Percentiles rank a stretch among this genome's conserved stretches.
These are phyloP conservation scores for Trichoderma simmonsii DNA, from an alignment of 2,329 filamentous ascomycete species.

Conservation along the genomic window DNA sequence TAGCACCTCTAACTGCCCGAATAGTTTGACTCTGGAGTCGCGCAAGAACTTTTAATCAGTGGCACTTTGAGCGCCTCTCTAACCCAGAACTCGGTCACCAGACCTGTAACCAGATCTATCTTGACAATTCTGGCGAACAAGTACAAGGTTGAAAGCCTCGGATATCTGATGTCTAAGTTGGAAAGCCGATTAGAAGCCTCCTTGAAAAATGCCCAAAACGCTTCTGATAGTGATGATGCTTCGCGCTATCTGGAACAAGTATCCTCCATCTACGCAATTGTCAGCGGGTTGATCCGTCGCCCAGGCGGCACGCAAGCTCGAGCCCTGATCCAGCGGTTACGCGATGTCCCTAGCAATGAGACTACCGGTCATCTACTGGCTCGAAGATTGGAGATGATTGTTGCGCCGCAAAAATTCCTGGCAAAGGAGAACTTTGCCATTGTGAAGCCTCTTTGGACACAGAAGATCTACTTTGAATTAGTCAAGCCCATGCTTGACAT, in stretches of 20 bases:
- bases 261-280: slow-evolving; percentile 36
- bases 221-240: slow-evolving; percentile 17
- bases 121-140: slow-evolving; percentile 46
- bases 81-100: slow-evolving; percentile 18
- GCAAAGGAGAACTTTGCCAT: slow-evolving; percentile 42
- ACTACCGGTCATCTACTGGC: slow-evolving; percentile 40
- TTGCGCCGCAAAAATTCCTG: slow-evolving; percentile 39
- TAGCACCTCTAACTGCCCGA: slow-evolving; percentile 6
- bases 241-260: slow-evolving; percentile 26
- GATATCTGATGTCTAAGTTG: slow-evolving; percentile 27
- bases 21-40: slow-evolving; percentile 38
- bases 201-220: slow-evolving; percentile 17
- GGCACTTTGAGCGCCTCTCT: slow-evolving; percentile 22
- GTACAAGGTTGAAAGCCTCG: slow-evolving; percentile 36
- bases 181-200: slow-evolving; percentile 27
- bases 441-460: slow-evolving; percentile 46
- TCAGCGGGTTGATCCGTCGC: slow-evolving; percentile 38
- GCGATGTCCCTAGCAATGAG: slow-evolving; percentile 33
- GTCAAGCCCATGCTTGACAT: slow-evolving; percentile 44
- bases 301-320: slow-evolving; percentile 36
- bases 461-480: slow-evolving; percentile 48
- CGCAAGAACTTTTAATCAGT: slow-evolving; percentile 35
- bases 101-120: slow-evolving; percentile 35
- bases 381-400: slow-evolving; percentile 41
- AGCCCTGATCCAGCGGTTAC: slow-evolving; percentile 35